These are phyloP conservation scores for Russula lepida DNA, from an alignment of 768 basidiomycete genomes.

Conservation along the genomic window DNA sequence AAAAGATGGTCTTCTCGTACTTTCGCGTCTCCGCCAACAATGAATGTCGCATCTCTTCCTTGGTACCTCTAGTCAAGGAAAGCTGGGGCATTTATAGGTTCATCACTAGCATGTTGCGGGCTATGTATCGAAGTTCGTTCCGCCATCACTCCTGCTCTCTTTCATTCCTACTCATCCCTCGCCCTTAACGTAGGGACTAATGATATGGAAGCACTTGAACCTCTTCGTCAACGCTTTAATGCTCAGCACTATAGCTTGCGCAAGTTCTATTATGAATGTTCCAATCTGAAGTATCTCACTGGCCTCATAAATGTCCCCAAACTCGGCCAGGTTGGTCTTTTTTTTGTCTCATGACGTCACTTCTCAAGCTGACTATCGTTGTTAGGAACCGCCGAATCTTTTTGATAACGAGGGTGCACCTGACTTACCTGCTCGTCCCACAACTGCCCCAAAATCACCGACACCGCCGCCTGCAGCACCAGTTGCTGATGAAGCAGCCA, in stretches of 20 bases:
- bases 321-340: constrained; percentile 65
- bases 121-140: constrained; percentile 83
- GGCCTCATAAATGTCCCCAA: constrained; percentile 98
- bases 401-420: constrained; percentile 75
- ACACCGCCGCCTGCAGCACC: constrained; percentile 67
- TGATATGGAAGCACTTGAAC: constrained; percentile 81
- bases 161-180: neutral
- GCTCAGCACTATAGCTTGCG: constrained; percentile 89
- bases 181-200: constrained; percentile 61
- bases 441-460: constrained; percentile 42
- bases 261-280: constrained; percentile 99
- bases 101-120: constrained; percentile 97
- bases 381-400: constrained; percentile 92
- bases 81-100: constrained; percentile 99
- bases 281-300: constrained; percentile 95
- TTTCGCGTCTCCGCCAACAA: constrained; percentile 89
- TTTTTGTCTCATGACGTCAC: neutral
- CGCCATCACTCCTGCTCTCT: neutral
- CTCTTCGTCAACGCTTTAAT: constrained; percentile 77
- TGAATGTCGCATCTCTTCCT: constrained; percentile 91
- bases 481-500: constrained; percentile 57
- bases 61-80: constrained; percentile 97
- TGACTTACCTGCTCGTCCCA: constrained; percentile 78
- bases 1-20: constrained; percentile 94
- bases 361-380: neutral